Conservation (phyloP, 78 protist species). For the Chrysochromulina parva region DNA sequence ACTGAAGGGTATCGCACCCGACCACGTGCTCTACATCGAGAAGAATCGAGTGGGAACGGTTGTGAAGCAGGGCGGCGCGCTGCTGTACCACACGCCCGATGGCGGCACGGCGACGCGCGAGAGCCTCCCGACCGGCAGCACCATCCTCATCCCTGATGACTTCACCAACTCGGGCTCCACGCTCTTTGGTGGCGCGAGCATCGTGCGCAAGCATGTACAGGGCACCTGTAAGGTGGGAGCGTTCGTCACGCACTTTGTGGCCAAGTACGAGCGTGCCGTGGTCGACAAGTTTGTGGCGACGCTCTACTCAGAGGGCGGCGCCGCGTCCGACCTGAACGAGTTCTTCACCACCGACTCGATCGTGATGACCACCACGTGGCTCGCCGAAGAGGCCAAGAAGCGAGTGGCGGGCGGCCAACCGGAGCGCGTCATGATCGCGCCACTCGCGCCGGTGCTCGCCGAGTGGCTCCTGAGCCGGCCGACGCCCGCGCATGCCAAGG, state of each 20-base stretch:
- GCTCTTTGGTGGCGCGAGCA: not conserved
- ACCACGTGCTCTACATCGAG: not conserved
- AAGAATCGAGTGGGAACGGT: not conserved
- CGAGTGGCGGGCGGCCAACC: too few species aligned
- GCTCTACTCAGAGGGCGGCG: not conserved
- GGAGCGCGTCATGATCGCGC: too few species aligned
- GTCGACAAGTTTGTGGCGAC: not conserved
- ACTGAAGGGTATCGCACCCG: not conserved
- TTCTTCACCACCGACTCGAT: too few species aligned
- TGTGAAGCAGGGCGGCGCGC: not conserved
- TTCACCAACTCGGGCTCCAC: slow-evolving; percentile 1
- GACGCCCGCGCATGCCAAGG: too few species aligned
- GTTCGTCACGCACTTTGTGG: not conserved
- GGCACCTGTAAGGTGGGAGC: not conserved
- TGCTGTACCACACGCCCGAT: too few species aligned
- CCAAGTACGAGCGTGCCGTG: not conserved
- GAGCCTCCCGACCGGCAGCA: not conserved
- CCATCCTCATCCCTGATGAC: not conserved
- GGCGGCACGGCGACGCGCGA: too few species aligned
- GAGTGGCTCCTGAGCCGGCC: too few species aligned
- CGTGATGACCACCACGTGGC: too few species aligned
- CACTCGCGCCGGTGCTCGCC: too few species aligned
- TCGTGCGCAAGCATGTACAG: not conserved
- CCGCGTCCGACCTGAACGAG: too few species aligned
- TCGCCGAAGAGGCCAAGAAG: too few species aligned